phyloP scores from a whole-genome alignment of 495 filamentous ascomycete species.

The Penicillium bialowiezense region DNA sequence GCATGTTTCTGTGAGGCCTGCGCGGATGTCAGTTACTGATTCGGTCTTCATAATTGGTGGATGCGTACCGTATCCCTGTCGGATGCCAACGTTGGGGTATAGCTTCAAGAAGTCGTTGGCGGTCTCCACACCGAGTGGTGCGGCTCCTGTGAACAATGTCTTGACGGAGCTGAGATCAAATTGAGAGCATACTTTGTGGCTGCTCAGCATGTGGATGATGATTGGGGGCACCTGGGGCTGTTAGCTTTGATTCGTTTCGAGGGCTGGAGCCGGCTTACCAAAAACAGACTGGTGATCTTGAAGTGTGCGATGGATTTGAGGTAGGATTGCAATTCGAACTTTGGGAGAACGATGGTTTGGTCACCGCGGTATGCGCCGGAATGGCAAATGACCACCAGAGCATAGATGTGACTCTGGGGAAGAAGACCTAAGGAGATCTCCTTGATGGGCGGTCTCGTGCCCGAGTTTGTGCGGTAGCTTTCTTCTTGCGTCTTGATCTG shows the following conservation, averaged over 20 bases:
- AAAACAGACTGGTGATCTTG: slow-evolving; percentile 65
- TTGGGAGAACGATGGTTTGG: slow-evolving; percentile 74
- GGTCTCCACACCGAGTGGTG: slow-evolving; percentile 78
- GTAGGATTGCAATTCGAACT: slow-evolving; percentile 69
- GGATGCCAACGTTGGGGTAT: slow-evolving; percentile 64
- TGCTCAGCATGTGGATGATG: slow-evolving; percentile 75
- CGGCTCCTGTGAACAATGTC: slow-evolving; percentile 74
- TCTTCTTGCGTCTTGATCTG: slow-evolving; percentile 59
- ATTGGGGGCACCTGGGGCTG: slow-evolving; percentile 72
- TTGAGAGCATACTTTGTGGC: slow-evolving; percentile 56
- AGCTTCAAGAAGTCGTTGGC: slow-evolving; percentile 61
- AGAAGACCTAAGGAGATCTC: slow-evolving; percentile 71
- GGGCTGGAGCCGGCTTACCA: slow-evolving; percentile 46
- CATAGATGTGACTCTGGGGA: slow-evolving; percentile 86
- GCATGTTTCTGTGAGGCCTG: slow-evolving; percentile 76
- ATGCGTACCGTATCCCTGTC: slow-evolving; percentile 75
- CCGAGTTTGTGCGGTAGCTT: slow-evolving; percentile 31
- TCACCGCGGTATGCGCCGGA: slow-evolving; percentile 71
- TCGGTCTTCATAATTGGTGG: background rate
- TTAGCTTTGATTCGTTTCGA: background rate
- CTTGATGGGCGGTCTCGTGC: slow-evolving; percentile 34
- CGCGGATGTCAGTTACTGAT: slow-evolving; percentile 3
- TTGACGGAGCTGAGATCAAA: slow-evolving; percentile 72
- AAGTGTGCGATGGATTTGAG: slow-evolving; percentile 68
- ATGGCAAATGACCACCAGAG: slow-evolving; percentile 73